Evolutionary conservation across 2,329 filamentous ascomycete genomes (phyloP), one percentile per base, ranked within the genome.

Genomic region (Teratosphaeriaceae sp.): DNA sequence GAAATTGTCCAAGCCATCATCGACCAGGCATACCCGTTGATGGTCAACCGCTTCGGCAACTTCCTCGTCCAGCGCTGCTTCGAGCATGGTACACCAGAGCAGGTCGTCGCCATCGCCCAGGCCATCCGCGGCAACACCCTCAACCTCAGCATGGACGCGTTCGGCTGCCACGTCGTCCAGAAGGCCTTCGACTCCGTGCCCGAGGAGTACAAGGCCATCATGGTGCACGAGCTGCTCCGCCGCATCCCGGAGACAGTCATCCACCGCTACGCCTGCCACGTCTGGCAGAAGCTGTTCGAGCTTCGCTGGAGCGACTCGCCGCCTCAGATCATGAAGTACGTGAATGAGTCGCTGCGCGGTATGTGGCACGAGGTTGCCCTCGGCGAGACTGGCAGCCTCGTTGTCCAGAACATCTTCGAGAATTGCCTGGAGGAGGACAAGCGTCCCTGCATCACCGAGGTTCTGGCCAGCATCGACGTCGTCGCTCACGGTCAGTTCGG

Each of bases 341-440:
- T 98, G 67, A 98, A 98, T 59, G 88, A 97, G 56, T 85, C 92
- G 47, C 77, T 98, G 42, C 79, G 80, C 46, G 90, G 90, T 46
- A 97, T 97, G 88, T 98, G 92, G 92, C 89, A 97, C 60, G 90
- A 98, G 61, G 92, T 98, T 50, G 94, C 94, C 18, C 73, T 97
- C 40, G 92, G 92, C 26, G 92, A 98, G 72, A 98, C 94, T 9
- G 92, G 92, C 47, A 98, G 92, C 64, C 75, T 98, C 56, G 92
- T 98, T 35, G 94, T 98, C 38, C 92, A 98, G 67, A 98, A 98
- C 65, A 98, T 98, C 61, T 98, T 98, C 64, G 92, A 98, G 71
- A 98, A 98, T 60, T 98, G 92, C 59, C 78, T 97, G 22, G 94
- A 98, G 61, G 90, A 97, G 59, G 92, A 98, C 70, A 98, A 98